A percentile compares a stretch with the other conserved stretches of the same genome.
Evolutionary conservation across 23 red algal species (phyloP).

Genomic region (Gracilaria caudata): DNA sequence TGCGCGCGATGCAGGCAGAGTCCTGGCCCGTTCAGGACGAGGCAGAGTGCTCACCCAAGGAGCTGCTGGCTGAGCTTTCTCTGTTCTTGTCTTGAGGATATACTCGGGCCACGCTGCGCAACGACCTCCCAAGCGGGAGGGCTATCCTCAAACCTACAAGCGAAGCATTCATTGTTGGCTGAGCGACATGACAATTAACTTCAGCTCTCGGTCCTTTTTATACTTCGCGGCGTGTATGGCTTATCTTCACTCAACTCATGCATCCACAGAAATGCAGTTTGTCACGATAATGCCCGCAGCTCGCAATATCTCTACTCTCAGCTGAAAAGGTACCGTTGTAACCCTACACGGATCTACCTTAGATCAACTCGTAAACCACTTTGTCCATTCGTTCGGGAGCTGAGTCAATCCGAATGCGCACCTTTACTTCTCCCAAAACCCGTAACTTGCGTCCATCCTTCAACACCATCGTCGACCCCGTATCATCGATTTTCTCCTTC

Average conservation of each 20-base stretch:
- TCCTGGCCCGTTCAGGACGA: background rate
- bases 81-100: background rate
- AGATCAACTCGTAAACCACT: conserved; percentile 73
- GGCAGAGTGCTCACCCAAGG: background rate
- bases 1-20: no score
- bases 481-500: conserved; percentile 60
- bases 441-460: conserved; percentile 63
- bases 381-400: conserved; percentile 69
- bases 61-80: conserved; percentile 2
- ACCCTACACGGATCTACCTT: background rate
- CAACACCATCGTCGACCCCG: conserved; percentile 33
- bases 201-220: background rate
- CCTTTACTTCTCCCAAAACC: conserved; percentile 66
- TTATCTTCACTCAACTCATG: no score
- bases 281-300: no score
- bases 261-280: no score
- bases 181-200: background rate
- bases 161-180: background rate
- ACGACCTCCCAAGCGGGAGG: background rate
- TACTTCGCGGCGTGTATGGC: no score
- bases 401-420: conserved; percentile 72
- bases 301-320: background rate
- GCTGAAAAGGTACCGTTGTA: background rate
- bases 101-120: background rate
- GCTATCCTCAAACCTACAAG: background rate